These are phyloP conservation scores for Raphanus raphanistrum DNA, from an alignment of 345 rosid species.

Conservation along the genomic window DNA sequence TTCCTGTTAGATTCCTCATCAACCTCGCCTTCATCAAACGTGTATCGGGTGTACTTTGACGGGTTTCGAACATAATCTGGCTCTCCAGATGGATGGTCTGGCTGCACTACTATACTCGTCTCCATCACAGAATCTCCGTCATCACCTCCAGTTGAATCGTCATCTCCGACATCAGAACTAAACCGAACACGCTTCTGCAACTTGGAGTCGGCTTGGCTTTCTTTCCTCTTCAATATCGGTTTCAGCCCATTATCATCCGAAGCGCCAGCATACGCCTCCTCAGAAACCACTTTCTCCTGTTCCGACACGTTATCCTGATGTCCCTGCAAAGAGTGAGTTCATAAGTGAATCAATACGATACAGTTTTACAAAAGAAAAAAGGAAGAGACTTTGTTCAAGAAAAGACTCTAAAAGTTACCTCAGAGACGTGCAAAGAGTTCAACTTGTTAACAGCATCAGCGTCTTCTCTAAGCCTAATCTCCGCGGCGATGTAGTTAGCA, in stretches of 20 bases:
- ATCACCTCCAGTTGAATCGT: conserved; percentile 38
- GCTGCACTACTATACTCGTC: conserved; percentile 19
- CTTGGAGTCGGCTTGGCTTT: conserved; percentile 50
- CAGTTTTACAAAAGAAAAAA: too few relatives aligned
- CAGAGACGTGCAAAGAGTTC: conserved; percentile 54
- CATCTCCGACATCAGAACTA: conserved; percentile 48
- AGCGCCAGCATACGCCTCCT: conserved; percentile 22
- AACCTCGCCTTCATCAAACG: conserved; percentile 57
- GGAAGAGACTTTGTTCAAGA: too few relatives aligned
- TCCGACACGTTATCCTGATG: conserved; percentile 2
- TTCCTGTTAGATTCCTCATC: conserved; percentile 66
- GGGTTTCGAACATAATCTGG: conserved; percentile 86
- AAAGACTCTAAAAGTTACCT: background rate
- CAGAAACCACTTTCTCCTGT: conserved; percentile 26
- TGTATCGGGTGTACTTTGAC: conserved; percentile 66
- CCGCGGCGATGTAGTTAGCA: conserved; percentile 68
- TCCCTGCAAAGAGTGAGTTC: conserved; percentile 9
- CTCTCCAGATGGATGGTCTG: conserved; percentile 41
- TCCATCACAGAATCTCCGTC: conserved; percentile 39
- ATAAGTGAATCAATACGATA: background rate
- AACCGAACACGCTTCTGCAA: conserved; percentile 78
- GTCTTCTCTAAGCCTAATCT: conserved; percentile 71
- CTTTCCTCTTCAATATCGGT: conserved; percentile 77
- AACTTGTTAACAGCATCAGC: conserved; percentile 64
- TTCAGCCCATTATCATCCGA: conserved; percentile 53